Base-by-base conservation (phyloP, 495 filamentous ascomycete genomes). In the Physcia stellaris region DNA sequence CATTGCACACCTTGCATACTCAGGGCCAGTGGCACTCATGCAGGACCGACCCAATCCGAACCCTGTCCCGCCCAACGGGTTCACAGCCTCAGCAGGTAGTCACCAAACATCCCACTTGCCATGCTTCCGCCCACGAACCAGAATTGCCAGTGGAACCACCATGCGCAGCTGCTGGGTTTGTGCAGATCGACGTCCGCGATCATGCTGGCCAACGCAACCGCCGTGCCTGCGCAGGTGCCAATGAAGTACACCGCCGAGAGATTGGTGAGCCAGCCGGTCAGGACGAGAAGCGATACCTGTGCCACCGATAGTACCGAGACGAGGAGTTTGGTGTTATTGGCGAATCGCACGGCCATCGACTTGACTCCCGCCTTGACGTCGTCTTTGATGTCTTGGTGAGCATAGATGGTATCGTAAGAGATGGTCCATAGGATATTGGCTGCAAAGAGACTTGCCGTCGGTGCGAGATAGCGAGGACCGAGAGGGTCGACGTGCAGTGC, bases 401-500 rank as follows among this genome's bases (percentile, higher is more conserved):
- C 63, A 39, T 69, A 69, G 15, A 68, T 49, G 2, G 56, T 65
- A 41, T 69, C 67, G 46, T 61, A 68, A 9, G 58, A 55, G 6
- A 63, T 29, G 1, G 36, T 17, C 23, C 16, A 13, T 10, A 4
- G n/a, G 17, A 23, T 18, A 23, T 30, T 39, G 23, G 16, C 16
- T 16, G 16, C 6, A 16, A 31, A 31, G n/a, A 31, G 28, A 31
- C 28, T n/a, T n/a, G 28, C 28, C 16, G 28, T 16, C 28, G 28
- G 16, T 6, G n/a, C 28, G 28, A 31, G 16, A 31, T n/a, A 12
- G n/a, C 16, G 3, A n/a, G 28, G 28, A 31, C 16, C n/a, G 16
- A 51, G 20, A 7, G 45, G 51, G 6, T 55, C 46, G 11, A 38
- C 24, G 16, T 40, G 51, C 2, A 24, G 35, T 28, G 34, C 34